Base-by-base conservation (phyloP, 371 early-diverging fungal genomes). In the Phascolomyces articulosus region DNA sequence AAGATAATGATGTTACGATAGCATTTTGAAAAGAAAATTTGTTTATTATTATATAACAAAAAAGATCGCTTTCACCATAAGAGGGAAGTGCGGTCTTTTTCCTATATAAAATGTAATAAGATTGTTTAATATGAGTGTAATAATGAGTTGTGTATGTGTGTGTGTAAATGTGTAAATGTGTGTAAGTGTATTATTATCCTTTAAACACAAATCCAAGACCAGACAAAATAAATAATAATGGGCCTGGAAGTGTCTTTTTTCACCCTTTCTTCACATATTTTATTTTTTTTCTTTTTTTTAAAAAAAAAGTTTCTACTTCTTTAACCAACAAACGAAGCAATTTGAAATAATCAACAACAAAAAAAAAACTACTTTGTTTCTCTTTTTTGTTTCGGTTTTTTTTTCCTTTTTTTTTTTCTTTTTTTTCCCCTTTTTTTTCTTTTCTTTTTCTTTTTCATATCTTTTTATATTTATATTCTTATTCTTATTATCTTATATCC, bases 361-460 rank as follows among this genome's bases (percentile, higher is more conserved):
- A 34, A 34, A 34, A 34, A 34, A 34, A 34, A 34, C 6, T 6
- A 9, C 34, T 34, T 34, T 34, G 34, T 34, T 34, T 34, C n/a
- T 44, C 8, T 28, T 44, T 31, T 44, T 21, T 21, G 23, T 40
- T 27, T 20, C 41, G 21, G 18, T 9, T 27, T 41, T 41, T 41
- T 58, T 21, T 8, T 23, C 59, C 26, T 29, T 23, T 40, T 58
- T 24, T 58, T 58, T 21, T 55, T 34, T 34, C 11, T 34, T 6
- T 34, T 34, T 51, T 51, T 51, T 51, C 56, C 55, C 47, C 57
- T 40, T 54, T 57, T 40, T 24, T 41, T 60, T 67, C 41, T 57
- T 57, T 49, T 62, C 56, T 47, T 27, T 64, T 57, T 64, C 41
- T 65, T 49, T 41, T 53, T 47, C 34, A 6, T 34, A 11, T 34